Percentiles rank a stretch among this genome's conserved stretches.
Conservation (phyloP, 2,329 filamentous ascomycete genomes). For the Chalaropsis thielavioides region DNA sequence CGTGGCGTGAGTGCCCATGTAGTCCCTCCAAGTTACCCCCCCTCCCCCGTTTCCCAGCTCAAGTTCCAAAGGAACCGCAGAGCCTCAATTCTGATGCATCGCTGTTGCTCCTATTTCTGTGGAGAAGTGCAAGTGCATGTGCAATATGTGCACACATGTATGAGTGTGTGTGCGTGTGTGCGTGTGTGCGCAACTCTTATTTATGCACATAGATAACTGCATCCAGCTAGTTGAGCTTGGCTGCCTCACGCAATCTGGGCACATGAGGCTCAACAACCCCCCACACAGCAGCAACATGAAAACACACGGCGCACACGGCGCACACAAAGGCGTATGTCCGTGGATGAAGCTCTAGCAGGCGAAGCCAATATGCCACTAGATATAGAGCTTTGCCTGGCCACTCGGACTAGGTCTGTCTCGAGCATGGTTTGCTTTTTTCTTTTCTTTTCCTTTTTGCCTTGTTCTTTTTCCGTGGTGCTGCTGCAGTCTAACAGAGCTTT, state of each 20-base stretch:
- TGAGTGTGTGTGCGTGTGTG: background rate
- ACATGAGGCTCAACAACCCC: background rate
- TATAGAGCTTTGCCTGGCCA: background rate
- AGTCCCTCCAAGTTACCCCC: no score
- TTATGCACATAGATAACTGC: background rate
- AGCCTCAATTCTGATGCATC: conserved; percentile 8
- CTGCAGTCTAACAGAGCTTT: background rate
- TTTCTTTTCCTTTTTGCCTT: background rate
- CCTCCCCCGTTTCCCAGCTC: background rate
- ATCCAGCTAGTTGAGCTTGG: background rate
- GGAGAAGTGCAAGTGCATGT: background rate
- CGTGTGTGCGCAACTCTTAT: background rate
- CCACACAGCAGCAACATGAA: background rate
- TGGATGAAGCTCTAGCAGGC: background rate
- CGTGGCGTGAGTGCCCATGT: no score
- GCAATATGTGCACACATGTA: background rate
- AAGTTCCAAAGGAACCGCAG: conserved; percentile 6
- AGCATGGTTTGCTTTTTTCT: background rate
- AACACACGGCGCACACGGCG: background rate
- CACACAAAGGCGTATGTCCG: no score
- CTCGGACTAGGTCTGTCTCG: background rate
- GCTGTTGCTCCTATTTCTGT: background rate
- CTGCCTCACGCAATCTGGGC: background rate
- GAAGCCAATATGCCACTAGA: background rate
- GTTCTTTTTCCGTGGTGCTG: background rate